Evolutionary conservation across 1,284 basidiomycete genomes (phyloP).

Genomic region (Ganoderma resinaceum): DNA sequence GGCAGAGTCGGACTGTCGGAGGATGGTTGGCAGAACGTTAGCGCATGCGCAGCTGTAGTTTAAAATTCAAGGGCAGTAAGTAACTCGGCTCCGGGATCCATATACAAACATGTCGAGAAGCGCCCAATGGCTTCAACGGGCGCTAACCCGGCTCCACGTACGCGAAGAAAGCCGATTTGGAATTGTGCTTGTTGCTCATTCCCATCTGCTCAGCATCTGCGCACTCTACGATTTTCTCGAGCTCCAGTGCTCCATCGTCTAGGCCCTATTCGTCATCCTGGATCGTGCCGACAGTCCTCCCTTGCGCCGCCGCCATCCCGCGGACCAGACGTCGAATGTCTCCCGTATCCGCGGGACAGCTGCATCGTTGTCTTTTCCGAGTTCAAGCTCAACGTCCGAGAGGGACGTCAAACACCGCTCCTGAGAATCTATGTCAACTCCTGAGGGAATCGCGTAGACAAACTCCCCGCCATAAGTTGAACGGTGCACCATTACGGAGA

Average conservation of each 20-base stretch:
- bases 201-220: neutral
- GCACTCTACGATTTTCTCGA: too few relatives aligned
- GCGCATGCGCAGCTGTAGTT: neutral
- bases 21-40: neutral
- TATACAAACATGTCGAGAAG: neutral
- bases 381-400: neutral
- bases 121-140: neutral
- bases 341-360: neutral
- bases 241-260: neutral
- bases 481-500: neutral
- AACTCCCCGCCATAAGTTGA: neutral
- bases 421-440: too few relatives aligned
- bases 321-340: neutral
- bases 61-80: too few relatives aligned
- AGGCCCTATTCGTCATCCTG: neutral
- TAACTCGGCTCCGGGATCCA: neutral
- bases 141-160: too few relatives aligned
- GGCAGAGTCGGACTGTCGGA: neutral
- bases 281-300: neutral
- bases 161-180: neutral
- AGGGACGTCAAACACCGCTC: neutral
- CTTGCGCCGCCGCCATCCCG: neutral
- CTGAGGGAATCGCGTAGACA: too few relatives aligned
- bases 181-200: neutral
- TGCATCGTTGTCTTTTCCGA: neutral